phyloP scores from a whole-genome alignment of 257 asterid genomes.

The Ligustrum vulgare region DNA sequence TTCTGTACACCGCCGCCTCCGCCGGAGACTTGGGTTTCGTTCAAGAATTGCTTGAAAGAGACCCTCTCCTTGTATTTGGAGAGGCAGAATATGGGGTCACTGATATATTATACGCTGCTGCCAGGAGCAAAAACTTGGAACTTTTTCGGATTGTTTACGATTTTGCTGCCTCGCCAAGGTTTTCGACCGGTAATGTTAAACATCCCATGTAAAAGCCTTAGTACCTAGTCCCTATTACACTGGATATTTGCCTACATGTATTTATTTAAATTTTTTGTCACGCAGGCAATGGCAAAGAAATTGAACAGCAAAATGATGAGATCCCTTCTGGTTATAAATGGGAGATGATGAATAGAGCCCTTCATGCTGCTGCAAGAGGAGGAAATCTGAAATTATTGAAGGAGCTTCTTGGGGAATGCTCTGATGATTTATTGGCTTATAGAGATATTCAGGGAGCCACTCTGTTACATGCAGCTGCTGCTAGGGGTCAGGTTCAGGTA shows the following conservation, averaged over 20 bases:
- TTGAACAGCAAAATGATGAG: constrained; percentile 51
- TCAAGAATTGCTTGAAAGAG: constrained; percentile 61
- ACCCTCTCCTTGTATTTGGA: constrained; percentile 86
- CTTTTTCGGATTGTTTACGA: constrained; percentile 66
- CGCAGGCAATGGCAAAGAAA: constrained; percentile 26
- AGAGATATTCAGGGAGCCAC: constrained; percentile 79
- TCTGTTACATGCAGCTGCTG: constrained; percentile 87
- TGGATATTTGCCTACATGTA: neutral
- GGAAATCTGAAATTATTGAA: constrained; percentile 68
- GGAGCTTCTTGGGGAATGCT: constrained; percentile 66
- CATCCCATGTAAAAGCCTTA: neutral
- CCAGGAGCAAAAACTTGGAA: constrained; percentile 66
- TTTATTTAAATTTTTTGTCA: neutral
- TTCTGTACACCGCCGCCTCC: constrained; percentile 86
- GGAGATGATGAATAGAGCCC: constrained; percentile 84
- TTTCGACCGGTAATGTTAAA: constrained; percentile 20
- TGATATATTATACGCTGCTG: constrained; percentile 83
- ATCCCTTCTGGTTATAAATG: constrained; percentile 69
- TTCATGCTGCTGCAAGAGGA: constrained; percentile 97
- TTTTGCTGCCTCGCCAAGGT: constrained; percentile 74
- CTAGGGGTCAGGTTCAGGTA: constrained; percentile 89
- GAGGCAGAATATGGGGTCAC: constrained; percentile 97
- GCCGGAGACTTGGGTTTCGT: constrained; percentile 87
- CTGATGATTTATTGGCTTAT: constrained; percentile 58
- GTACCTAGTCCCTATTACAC: neutral